Evolutionary conservation across 2,329 filamentous ascomycete species (phyloP).

Genomic region (Calonectria pteridis): DNA sequence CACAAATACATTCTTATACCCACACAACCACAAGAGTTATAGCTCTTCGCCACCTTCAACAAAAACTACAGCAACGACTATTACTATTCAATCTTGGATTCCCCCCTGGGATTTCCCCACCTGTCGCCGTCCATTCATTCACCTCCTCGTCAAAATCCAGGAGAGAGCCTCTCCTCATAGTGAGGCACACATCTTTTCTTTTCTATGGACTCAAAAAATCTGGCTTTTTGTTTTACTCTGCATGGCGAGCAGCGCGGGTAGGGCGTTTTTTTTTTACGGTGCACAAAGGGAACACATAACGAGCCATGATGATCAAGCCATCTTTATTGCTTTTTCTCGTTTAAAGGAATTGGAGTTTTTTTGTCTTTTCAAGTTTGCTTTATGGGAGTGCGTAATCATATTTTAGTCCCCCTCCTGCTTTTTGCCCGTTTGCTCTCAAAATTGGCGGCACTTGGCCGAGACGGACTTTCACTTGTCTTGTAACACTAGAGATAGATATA

Average conservation of each 20-base stretch:
- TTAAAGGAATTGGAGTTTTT: conserved; percentile 24
- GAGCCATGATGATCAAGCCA: conserved; percentile 39
- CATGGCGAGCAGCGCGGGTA: conserved; percentile 35
- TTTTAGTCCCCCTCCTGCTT: background rate
- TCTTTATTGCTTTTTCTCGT: conserved; percentile 3
- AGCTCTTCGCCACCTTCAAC: background rate
- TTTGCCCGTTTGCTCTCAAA: conserved; percentile 23
- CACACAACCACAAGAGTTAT: background rate
- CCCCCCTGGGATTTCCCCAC: background rate
- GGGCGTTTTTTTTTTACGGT: conserved; percentile 31
- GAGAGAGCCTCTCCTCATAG: background rate
- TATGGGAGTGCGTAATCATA: conserved; percentile 28
- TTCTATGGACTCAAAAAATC: background rate
- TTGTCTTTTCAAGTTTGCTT: background rate
- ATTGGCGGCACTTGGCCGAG: conserved; percentile 33
- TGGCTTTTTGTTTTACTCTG: conserved; percentile 27
- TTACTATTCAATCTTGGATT: background rate
- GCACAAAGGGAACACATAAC: conserved; percentile 24
- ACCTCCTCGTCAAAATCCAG: conserved; percentile 7
- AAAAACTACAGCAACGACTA: background rate
- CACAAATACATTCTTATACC: background rate
- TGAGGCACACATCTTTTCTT: background rate
- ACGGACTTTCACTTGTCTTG: conserved; percentile 39
- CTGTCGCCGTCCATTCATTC: conserved; percentile 41
- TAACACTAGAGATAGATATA: conserved; percentile 48